These are phyloP conservation scores for Ampelocalamus luodianensis DNA, from an alignment of 176 grass and related monocot species.

Conservation along the genomic window DNA sequence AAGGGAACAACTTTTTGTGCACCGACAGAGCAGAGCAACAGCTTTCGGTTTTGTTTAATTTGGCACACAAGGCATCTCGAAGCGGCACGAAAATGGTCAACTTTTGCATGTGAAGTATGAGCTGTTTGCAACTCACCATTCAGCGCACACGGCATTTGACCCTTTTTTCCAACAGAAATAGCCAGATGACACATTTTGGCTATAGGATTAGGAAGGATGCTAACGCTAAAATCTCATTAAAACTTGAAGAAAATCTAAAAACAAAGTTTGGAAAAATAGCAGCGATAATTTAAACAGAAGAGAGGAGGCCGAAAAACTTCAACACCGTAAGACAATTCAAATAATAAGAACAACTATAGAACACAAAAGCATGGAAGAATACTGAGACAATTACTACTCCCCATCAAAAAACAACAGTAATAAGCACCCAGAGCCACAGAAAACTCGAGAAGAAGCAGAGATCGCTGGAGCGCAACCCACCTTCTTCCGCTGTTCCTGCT, in stretches of 20 bases:
- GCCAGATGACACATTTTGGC: neutral
- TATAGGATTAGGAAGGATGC: neutral
- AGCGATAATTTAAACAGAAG: neutral
- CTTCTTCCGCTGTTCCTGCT: slow-evolving; percentile 82
- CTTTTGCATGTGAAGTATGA: slow-evolving; percentile 46
- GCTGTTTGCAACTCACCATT: slow-evolving; percentile 39
- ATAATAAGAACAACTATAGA: neutral
- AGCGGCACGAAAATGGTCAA: slow-evolving; percentile 41
- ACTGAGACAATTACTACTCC: neutral
- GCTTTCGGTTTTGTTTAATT: neutral
- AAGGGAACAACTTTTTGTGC: slow-evolving; percentile 24
- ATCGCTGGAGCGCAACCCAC: slow-evolving; percentile 49
- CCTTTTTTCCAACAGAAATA: neutral
- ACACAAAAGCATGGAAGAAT: neutral
- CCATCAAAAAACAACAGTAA: neutral
- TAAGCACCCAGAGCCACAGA: neutral
- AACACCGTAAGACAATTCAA: neutral
- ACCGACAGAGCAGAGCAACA: slow-evolving; percentile 37
- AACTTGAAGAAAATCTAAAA: neutral
- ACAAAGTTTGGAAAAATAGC: neutral
- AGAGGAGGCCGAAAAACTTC: neutral
- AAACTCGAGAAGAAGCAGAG: slow-evolving; percentile 10
- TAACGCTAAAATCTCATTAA: neutral
- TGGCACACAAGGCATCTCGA: slow-evolving; percentile 42
- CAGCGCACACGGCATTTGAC: slow-evolving; percentile 36